A percentile compares a stretch with the other conserved stretches of the same genome.
Evolutionary conservation across 768 basidiomycete genomes (phyloP).

Genomic region (Leucogyrophana mollusca): DNA sequence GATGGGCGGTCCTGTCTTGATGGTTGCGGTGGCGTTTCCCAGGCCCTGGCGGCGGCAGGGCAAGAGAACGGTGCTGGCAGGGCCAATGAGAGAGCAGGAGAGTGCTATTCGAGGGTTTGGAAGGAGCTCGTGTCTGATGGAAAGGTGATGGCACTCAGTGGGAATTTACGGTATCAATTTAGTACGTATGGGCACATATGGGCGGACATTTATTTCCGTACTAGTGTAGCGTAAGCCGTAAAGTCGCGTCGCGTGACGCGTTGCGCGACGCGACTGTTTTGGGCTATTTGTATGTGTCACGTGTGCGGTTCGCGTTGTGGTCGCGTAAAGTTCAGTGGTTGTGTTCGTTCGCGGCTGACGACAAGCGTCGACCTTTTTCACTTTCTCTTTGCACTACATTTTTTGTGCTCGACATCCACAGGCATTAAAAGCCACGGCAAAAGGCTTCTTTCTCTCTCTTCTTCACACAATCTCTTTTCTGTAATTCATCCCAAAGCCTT

Average conservation of each 20-base stretch:
- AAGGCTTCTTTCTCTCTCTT: constrained; percentile 31
- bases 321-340: constrained; percentile 25
- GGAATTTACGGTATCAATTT: background rate
- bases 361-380: constrained; percentile 11
- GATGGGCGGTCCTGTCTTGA: no score
- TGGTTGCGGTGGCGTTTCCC: no score
- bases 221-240: background rate
- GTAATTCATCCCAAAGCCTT: constrained; percentile 13
- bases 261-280: constrained; percentile 36
- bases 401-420: constrained; percentile 20
- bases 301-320: constrained; percentile 36
- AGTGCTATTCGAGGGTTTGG: background rate
- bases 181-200: constrained; percentile 1
- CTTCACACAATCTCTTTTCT: constrained; percentile 27
- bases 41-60: no score
- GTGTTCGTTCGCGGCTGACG: constrained; percentile 34
- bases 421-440: constrained; percentile 21
- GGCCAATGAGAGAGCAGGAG: background rate
- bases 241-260: constrained; percentile 10
- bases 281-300: constrained; percentile 34
- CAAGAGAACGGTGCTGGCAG: no score
- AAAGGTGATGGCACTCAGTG: background rate
- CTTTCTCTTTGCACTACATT: constrained; percentile 14
- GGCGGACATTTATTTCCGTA: background rate
- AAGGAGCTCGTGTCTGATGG: constrained; percentile 5